A percentile compares a stretch with the other conserved stretches of the same genome.
Evolutionary conservation across 768 basidiomycete species (phyloP).

Genomic region (Sporobolomyces pararoseus): DNA sequence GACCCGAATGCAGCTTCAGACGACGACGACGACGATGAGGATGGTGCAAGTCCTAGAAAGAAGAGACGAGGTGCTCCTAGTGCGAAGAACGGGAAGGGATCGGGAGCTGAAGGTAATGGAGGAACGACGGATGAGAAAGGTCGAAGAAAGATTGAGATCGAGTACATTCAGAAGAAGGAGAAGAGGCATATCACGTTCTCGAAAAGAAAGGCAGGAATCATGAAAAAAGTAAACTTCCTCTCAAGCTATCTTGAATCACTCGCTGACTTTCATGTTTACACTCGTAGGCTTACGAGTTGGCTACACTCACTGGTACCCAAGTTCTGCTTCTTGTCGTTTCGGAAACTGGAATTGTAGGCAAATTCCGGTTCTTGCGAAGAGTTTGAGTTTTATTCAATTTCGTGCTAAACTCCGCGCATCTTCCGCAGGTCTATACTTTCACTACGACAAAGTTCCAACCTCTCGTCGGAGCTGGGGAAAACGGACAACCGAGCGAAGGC

Average conservation of each 20-base stretch:
- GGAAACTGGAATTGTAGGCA: slow-evolving; percentile 66
- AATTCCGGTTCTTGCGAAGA: not conserved
- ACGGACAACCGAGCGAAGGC: slow-evolving; percentile 56
- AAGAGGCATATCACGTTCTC: slow-evolving; percentile 98
- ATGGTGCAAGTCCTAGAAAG: slow-evolving; percentile 54
- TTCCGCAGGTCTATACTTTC: slow-evolving; percentile 90
- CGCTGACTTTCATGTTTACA: too few relatives aligned
- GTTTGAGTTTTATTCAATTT: not conserved
- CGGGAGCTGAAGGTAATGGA: slow-evolving; percentile 2
- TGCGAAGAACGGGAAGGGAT: slow-evolving; percentile 50
- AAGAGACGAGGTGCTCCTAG: slow-evolving; percentile 6
- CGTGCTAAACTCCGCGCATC: not conserved
- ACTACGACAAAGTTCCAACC: slow-evolving; percentile 97
- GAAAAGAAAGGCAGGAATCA: slow-evolving; percentile 99
- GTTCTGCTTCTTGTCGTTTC: slow-evolving; percentile 95
- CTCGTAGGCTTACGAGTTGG: slow-evolving; percentile 90
- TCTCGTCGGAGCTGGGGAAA: slow-evolving; percentile 80
- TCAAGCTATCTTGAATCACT: too few relatives aligned
- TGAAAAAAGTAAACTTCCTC: slow-evolving; percentile 88
- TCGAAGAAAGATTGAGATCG: slow-evolving; percentile 98
- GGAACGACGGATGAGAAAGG: slow-evolving; percentile 35
- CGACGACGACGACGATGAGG: slow-evolving; percentile 62
- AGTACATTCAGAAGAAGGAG: slow-evolving; percentile 99
- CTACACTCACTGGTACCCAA: slow-evolving; percentile 97
- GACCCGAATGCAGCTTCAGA: slow-evolving; percentile 32